phyloP scores from a whole-genome alignment of 768 basidiomycete species.

The Hortiboletus campestris region DNA sequence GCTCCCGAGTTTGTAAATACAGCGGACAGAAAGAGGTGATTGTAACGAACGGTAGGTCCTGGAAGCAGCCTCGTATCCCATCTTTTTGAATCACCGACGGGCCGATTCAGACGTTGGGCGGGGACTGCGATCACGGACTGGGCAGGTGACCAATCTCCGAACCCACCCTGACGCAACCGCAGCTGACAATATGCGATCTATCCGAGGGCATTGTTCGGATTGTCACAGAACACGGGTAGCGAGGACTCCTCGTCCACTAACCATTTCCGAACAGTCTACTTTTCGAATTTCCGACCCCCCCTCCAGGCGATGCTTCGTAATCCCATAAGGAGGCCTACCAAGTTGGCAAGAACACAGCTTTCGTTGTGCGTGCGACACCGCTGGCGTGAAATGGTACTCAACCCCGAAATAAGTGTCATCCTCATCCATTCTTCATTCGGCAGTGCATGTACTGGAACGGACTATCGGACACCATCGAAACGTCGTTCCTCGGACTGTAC shows the following conservation, averaged over 20 bases:
- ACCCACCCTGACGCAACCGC: not conserved
- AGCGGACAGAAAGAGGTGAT: not conserved
- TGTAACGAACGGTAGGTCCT: not conserved
- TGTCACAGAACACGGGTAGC: no score
- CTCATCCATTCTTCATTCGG: not conserved
- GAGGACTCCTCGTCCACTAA: no score
- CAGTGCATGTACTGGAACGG: not conserved
- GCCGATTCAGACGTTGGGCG: not conserved
- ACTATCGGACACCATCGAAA: not conserved
- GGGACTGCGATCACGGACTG: not conserved
- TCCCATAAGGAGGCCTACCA: not conserved
- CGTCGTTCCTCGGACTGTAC: not conserved
- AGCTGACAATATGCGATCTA: not conserved
- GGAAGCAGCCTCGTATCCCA: not conserved
- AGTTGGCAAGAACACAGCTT: conserved; percentile 9
- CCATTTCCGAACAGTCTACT: no score
- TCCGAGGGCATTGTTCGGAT: not conserved
- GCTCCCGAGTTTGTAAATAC: not conserved
- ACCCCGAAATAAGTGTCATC: conserved; percentile 3
- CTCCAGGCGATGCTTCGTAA: not conserved
- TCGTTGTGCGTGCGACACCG: conserved; percentile 2
- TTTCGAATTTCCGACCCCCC: not conserved
- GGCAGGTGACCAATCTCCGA: not conserved
- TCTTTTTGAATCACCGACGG: not conserved
- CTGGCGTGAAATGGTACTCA: not conserved